These are phyloP conservation scores for Plasmodium billcollinsi DNA, from an alignment of 169 alveolate species.

Conservation along the genomic window DNA sequence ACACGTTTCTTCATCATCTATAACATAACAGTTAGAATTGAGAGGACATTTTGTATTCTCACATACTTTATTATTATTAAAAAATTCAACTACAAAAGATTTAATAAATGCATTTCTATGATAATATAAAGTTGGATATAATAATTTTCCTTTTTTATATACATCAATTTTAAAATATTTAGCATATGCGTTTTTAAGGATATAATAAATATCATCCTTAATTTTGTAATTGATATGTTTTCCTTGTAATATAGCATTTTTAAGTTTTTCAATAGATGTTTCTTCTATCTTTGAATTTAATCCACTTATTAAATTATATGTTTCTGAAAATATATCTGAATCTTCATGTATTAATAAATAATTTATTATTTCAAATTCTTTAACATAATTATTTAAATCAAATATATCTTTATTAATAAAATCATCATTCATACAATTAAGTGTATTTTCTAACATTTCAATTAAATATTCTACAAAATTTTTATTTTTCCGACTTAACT, in stretches of 20 bases:
- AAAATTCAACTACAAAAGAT: slow-evolving; percentile 7
- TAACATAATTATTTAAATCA: slow-evolving; percentile 21
- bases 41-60: slow-evolving; percentile 28
- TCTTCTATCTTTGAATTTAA: slow-evolving; percentile 21
- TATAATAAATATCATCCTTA: slow-evolving; percentile 33
- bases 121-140: slow-evolving; percentile 6
- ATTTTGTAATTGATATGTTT: slow-evolving; percentile 41
- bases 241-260: slow-evolving; percentile 1
- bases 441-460: slow-evolving; percentile 1
- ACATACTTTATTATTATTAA: slow-evolving; percentile 35
- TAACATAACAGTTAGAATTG: slow-evolving; percentile 63
- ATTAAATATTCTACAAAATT: slow-evolving; percentile 15
- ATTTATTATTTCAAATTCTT: slow-evolving; percentile 38
- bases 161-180: slow-evolving; percentile 59
- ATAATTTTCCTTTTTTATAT: slow-evolving; percentile 13
- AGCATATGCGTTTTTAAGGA: slow-evolving; percentile 12
- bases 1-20: slow-evolving; percentile 33
- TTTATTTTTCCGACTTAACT: slow-evolving; percentile 1
- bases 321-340: slow-evolving; percentile 1
- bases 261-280: neutral
- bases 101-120: slow-evolving; percentile 10
- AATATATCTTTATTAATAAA: slow-evolving; percentile 29
- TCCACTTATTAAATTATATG: neutral
- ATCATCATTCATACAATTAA: slow-evolving; percentile 29
- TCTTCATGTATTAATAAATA: slow-evolving; percentile 14